Evolutionary conservation across 2,329 filamentous ascomycete species (phyloP).

Genomic region (Botrytis hyacinthi): DNA sequence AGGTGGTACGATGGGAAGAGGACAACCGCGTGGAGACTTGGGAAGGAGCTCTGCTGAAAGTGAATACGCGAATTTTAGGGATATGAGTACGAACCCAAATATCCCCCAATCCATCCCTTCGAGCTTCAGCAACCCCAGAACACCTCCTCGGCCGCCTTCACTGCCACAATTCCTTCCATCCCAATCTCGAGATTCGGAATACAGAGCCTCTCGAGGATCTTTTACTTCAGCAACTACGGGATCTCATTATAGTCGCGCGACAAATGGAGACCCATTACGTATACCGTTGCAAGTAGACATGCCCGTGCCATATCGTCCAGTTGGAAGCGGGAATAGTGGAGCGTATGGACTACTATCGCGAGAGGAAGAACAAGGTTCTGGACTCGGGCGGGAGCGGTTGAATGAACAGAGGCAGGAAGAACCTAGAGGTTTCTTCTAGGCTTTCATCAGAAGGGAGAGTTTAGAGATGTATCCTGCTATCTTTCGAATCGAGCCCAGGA

Average conservation of each 20-base stretch:
- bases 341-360: neutral
- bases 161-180: neutral
- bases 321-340: neutral
- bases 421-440: neutral
- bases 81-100: neutral
- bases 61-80: neutral
- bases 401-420: neutral
- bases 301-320: neutral
- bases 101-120: neutral
- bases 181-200: neutral
- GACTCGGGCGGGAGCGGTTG: no score
- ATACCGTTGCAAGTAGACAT: neutral
- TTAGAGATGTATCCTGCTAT: neutral
- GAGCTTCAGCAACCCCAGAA: neutral
- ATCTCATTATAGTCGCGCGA: conserved; percentile 3
- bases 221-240: neutral
- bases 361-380: neutral
- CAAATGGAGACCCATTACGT: neutral
- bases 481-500: neutral
- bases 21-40: no score
- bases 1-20: neutral
- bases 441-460: neutral
- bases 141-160: neutral
- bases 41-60: no score
- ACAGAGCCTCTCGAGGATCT: neutral